These are phyloP conservation scores for Aspergillus nanangensis DNA, from an alignment of 495 filamentous ascomycete genomes.

Conservation along the genomic window DNA sequence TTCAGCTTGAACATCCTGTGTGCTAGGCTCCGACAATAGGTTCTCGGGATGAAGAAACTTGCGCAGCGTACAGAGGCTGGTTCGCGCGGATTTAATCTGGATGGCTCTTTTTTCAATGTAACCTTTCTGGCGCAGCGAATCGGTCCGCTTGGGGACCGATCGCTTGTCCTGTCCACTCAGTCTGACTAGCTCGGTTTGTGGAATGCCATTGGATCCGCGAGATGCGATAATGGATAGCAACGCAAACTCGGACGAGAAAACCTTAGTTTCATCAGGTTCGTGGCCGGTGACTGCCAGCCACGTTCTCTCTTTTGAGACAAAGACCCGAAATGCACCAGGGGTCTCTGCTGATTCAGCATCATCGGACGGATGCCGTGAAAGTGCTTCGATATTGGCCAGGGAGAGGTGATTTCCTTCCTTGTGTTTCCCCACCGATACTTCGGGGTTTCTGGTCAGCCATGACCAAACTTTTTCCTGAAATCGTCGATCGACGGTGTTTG, in stretches of 20 bases:
- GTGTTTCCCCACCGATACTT: slow-evolving; percentile 45
- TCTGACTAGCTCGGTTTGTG: slow-evolving; percentile 72
- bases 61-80: slow-evolving; percentile 62
- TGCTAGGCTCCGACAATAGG: background rate
- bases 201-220: slow-evolving; percentile 61
- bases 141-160: slow-evolving; percentile 79
- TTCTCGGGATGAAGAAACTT: slow-evolving; percentile 42
- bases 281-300: slow-evolving; percentile 84
- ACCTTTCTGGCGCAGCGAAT: slow-evolving; percentile 66
- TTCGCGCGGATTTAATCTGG: slow-evolving; percentile 57
- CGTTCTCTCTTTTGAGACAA: slow-evolving; percentile 56
- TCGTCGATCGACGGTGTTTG: slow-evolving; percentile 39
- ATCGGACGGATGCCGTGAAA: too few species aligned
- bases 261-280: slow-evolving; percentile 62
- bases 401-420: slow-evolving; percentile 38
- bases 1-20: background rate
- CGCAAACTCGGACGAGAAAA: slow-evolving; percentile 65
- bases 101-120: slow-evolving; percentile 80
- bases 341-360: background rate
- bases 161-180: slow-evolving; percentile 83
- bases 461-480: slow-evolving; percentile 54
- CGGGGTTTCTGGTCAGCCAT: slow-evolving; percentile 50
- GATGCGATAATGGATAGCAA: slow-evolving; percentile 79
- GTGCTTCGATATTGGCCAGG: too few species aligned
- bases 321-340: slow-evolving; percentile 38